These are phyloP conservation scores for Apium graveolens DNA, from an alignment of 129 eudicot genomes.

Conservation along the genomic window DNA sequence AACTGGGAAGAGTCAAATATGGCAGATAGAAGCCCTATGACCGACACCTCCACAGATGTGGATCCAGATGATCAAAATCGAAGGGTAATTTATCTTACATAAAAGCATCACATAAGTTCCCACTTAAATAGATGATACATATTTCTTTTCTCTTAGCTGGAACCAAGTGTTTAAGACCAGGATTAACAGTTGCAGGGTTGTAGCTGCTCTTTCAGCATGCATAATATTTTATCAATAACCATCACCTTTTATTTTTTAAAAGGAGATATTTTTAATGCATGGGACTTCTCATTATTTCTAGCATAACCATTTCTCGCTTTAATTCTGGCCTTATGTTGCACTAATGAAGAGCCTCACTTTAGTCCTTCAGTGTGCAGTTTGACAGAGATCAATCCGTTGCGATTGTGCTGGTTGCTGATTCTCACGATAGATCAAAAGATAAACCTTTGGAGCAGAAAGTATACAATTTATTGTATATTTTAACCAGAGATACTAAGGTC, in stretches of 20 bases:
- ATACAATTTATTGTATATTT: neutral
- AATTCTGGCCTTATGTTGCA: neutral
- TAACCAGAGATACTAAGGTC: neutral
- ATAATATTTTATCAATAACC: neutral
- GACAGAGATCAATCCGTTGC: too few species aligned
- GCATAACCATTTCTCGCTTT: neutral
- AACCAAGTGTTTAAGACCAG: too few species aligned
- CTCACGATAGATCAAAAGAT: too few species aligned
- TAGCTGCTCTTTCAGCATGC: neutral
- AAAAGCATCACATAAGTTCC: neutral
- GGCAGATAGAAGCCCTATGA: too few species aligned
- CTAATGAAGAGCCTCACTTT: neutral
- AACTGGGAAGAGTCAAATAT: too few species aligned
- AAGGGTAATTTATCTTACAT: neutral
- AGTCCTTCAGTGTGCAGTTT: too few species aligned
- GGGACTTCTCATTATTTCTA: slow-evolving; percentile 2
- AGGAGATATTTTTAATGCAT: neutral
- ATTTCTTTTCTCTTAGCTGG: too few species aligned
- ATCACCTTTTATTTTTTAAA: neutral
- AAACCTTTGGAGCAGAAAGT: slow-evolving; percentile 82
- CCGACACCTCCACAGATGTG: too few species aligned
- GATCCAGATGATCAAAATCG: too few species aligned
- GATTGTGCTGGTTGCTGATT: slow-evolving; percentile 50
- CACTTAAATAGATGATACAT: neutral
- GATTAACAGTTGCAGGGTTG: neutral